Evolutionary conservation across 2,329 filamentous ascomycete species (phyloP).

Genomic region (Ceratocystis albifundus): DNA sequence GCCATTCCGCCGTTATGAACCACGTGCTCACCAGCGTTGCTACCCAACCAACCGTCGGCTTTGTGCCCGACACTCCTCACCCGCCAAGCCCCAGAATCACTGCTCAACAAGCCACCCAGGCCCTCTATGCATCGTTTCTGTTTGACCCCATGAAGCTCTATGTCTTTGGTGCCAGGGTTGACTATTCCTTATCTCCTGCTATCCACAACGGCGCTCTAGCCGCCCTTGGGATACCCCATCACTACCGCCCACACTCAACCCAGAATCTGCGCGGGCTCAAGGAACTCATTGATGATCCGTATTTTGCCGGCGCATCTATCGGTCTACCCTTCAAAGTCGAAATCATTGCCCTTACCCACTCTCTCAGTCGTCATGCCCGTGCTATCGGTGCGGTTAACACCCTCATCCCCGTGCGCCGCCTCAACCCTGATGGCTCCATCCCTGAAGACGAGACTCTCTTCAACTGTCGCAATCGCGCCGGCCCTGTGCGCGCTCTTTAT

Average conservation of each 20-base stretch:
- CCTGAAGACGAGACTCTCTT: slow-evolving; percentile 33
- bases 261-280: slow-evolving; percentile 51
- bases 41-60: slow-evolving; percentile 25
- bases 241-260: slow-evolving; percentile 54
- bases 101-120: slow-evolving; percentile 49
- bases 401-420: slow-evolving; percentile 55
- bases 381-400: slow-evolving; percentile 70
- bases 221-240: slow-evolving; percentile 56
- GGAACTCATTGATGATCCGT: slow-evolving; percentile 50
- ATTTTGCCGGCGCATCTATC: slow-evolving; percentile 61
- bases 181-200: slow-evolving; percentile 61
- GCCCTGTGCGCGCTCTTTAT: slow-evolving; percentile 56
- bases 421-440: slow-evolving; percentile 45
- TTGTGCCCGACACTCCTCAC: slow-evolving; percentile 27
- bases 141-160: slow-evolving; percentile 60
- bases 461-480: slow-evolving; percentile 44
- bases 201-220: slow-evolving; percentile 65
- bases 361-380: slow-evolving; percentile 58
- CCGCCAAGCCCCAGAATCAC: slow-evolving; percentile 36
- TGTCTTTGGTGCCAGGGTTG: slow-evolving; percentile 60
- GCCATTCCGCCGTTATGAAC: slow-evolving; percentile 56
- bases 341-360: slow-evolving; percentile 55
- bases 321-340: slow-evolving; percentile 66
- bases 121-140: slow-evolving; percentile 54
- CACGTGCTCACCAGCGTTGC: slow-evolving; percentile 36